A percentile compares a stretch with the other conserved stretches of the same genome.
Evolutionary conservation across 2,329 filamentous ascomycete species (phyloP).

Genomic region (Claviceps sp.): DNA sequence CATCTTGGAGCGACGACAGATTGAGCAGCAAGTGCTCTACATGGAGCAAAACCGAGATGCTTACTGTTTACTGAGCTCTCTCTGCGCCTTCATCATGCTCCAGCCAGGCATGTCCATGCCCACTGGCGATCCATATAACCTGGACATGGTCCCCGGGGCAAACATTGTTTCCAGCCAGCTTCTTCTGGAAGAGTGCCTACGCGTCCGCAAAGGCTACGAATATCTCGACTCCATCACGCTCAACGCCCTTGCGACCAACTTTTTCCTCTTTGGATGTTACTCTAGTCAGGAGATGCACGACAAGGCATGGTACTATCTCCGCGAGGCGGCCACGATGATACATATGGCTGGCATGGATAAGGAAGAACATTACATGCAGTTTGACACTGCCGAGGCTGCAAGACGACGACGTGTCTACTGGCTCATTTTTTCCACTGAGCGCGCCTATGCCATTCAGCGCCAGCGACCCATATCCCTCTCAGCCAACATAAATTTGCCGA

Average conservation of each 20-base stretch:
- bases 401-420: conserved; percentile 57
- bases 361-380: conserved; percentile 47
- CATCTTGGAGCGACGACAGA: conserved; percentile 42
- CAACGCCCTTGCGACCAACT: conserved; percentile 56
- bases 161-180: conserved; percentile 52
- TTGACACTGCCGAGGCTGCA: conserved; percentile 45
- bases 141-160: conserved; percentile 42
- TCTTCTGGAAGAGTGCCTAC: conserved; percentile 52
- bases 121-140: conserved; percentile 38
- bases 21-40: conserved; percentile 45
- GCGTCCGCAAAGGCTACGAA: conserved; percentile 50
- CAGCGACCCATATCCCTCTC: conserved; percentile 57
- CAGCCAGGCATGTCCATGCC: conserved; percentile 54
- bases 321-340: conserved; percentile 61
- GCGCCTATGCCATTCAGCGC: conserved; percentile 59
- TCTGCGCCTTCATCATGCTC: conserved; percentile 55
- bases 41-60: conserved; percentile 49
- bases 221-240: conserved; percentile 42
- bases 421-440: conserved; percentile 59
- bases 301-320: conserved; percentile 66
- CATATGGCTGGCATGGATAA: conserved; percentile 47
- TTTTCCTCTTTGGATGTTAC: conserved; percentile 63
- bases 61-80: conserved; percentile 50
- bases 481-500: conserved; percentile 53
- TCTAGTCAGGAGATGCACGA: conserved; percentile 60